Evolutionary conservation across 73 alveolate species (phyloP).

Genomic region (Symbiodinium pilosum): DNA sequence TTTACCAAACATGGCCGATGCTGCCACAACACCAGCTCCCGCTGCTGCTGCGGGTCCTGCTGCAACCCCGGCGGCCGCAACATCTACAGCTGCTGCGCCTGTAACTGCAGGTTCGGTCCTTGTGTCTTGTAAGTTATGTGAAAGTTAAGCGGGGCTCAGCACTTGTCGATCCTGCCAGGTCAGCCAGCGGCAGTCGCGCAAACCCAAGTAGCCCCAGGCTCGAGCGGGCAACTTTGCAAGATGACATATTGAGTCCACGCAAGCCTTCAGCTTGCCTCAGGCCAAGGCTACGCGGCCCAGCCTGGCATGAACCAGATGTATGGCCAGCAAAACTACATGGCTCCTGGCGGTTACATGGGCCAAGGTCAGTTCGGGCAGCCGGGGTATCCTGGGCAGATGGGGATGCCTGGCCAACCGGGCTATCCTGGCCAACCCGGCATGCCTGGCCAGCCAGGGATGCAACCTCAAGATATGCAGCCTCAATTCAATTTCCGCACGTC

Average conservation of each 20-base stretch:
- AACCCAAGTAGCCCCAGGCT: no score
- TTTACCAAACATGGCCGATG: neutral
- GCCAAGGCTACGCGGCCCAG: neutral
- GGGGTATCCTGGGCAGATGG: slow-evolving; percentile 23
- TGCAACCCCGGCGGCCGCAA: slow-evolving; percentile 1
- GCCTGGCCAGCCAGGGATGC: slow-evolving; percentile 26
- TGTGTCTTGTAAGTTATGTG: no score
- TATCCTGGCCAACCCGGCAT: slow-evolving; percentile 15
- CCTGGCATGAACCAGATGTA: slow-evolving; percentile 1
- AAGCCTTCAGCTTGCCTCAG: neutral
- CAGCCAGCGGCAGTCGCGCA: neutral
- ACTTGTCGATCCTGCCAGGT: neutral
- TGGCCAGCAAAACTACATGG: slow-evolving; percentile 19
- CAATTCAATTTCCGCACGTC: slow-evolving; percentile 87
- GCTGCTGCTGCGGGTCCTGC: slow-evolving; percentile 17
- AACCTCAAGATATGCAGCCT: slow-evolving; percentile 62
- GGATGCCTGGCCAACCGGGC: neutral
- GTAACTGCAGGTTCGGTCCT: neutral
- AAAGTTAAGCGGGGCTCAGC: no score
- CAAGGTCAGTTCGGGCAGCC: slow-evolving; percentile 42
- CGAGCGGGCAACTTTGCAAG: no score
- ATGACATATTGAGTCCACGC: no score
- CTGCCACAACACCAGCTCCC: neutral
- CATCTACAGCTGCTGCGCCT: neutral
- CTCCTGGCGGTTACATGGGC: neutral